Percentiles rank a stretch among this genome's conserved stretches.
phyloP scores from a whole-genome alignment of 2,329 filamentous ascomycete genomes.

The Chrysoporthe puriensis region DNA sequence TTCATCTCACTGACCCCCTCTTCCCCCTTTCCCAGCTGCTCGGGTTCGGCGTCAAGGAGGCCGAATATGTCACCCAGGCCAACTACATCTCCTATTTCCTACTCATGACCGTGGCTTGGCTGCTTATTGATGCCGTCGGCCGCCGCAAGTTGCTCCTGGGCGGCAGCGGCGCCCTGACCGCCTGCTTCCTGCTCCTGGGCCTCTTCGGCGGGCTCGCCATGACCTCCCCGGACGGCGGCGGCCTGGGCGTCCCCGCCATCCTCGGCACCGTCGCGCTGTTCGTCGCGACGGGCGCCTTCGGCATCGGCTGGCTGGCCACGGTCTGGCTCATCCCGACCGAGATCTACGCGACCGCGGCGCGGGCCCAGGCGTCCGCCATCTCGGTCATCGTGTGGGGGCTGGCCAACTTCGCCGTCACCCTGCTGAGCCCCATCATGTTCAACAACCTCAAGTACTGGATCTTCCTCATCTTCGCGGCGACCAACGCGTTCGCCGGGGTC shows the following conservation, averaged over 20 bases:
- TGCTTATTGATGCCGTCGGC: slow-evolving; percentile 59
- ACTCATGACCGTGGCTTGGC: slow-evolving; percentile 65
- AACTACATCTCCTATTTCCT: slow-evolving; percentile 66
- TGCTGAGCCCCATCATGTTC: slow-evolving; percentile 32
- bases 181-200: slow-evolving; percentile 54
- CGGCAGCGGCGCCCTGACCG: slow-evolving; percentile 52
- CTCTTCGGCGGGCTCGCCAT: slow-evolving; percentile 54
- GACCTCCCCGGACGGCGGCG: slow-evolving; percentile 39
- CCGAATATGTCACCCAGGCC: slow-evolving; percentile 61
- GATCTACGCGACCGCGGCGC: slow-evolving; percentile 58
- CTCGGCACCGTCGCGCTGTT: slow-evolving; percentile 56
- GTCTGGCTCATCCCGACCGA: slow-evolving; percentile 64
- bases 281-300: slow-evolving; percentile 62
- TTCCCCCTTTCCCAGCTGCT: slow-evolving; percentile 48
- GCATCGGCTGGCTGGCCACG: slow-evolving; percentile 62
- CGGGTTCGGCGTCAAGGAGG: slow-evolving; percentile 53
- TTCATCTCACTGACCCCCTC: not conserved
- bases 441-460: slow-evolving; percentile 63
- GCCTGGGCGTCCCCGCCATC: slow-evolving; percentile 47
- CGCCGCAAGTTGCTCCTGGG: slow-evolving; percentile 57
- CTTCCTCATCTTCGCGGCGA: slow-evolving; percentile 58
- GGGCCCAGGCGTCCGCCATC: slow-evolving; percentile 58
- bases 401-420: slow-evolving; percentile 52
- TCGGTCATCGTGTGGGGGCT: slow-evolving; percentile 60
- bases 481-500: slow-evolving; percentile 57